These are phyloP conservation scores for Aethionema arabicum DNA, from an alignment of 345 rosid genomes.

Conservation along the genomic window DNA sequence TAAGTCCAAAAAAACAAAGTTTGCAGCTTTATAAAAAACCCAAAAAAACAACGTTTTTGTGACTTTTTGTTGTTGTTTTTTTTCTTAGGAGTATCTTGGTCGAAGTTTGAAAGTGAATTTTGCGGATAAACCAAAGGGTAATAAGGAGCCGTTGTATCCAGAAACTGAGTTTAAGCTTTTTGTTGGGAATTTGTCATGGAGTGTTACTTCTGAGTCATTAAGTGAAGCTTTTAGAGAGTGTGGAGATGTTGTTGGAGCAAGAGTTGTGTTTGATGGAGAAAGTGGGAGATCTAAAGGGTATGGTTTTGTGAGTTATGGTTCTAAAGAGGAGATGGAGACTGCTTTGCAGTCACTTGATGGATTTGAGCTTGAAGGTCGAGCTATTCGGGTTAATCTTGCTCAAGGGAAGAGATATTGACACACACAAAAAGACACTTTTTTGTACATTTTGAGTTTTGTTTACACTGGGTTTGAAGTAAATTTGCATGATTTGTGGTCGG, in stretches of 20 bases:
- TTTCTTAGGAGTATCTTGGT: constrained; percentile 67
- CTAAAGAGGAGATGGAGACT: constrained; percentile 70
- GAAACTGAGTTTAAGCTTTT: constrained; percentile 83
- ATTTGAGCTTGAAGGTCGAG: constrained; percentile 77
- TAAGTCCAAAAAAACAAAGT: constrained; percentile 41
- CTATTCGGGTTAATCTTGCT: constrained; percentile 72
- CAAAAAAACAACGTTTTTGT: not conserved
- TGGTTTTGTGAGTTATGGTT: constrained; percentile 71
- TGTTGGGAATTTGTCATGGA: constrained; percentile 88
- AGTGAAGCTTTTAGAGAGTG: constrained; percentile 64
- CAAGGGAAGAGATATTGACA: constrained; percentile 53
- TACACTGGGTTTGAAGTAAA: constrained; percentile 1
- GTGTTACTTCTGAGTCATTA: constrained; percentile 70
- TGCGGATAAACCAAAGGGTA: constrained; percentile 63
- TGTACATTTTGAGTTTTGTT: constrained; percentile 5
- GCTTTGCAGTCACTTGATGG: constrained; percentile 73
- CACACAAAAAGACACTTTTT: not conserved
- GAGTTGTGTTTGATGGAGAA: constrained; percentile 87
- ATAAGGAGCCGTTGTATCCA: constrained; percentile 66
- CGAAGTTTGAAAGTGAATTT: constrained; percentile 69
- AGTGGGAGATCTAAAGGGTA: constrained; percentile 80
- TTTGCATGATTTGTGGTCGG: no score
- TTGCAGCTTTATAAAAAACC: not conserved
- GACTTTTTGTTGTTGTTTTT: not conserved
- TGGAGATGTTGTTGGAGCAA: constrained; percentile 78